Base-by-base conservation (phyloP, 2,329 filamentous ascomycete species). In the Domatiomyces globalis region DNA sequence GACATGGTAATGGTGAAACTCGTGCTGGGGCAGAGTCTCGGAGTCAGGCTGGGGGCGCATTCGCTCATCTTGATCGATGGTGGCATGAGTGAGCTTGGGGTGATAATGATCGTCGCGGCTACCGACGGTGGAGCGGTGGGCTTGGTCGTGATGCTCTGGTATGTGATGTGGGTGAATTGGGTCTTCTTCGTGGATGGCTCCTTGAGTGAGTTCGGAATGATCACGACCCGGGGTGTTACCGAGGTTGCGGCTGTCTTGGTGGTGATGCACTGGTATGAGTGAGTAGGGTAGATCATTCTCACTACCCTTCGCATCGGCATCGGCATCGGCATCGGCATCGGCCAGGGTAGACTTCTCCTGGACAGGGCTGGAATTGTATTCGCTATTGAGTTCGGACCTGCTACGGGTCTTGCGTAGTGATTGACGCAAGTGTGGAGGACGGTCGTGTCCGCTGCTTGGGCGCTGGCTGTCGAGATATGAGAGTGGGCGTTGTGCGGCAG, bases 331-430 rank as follows among this genome's bases (percentile, higher is more conserved):
- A 15, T 39, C 15, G 33, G 15, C 4, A 15, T 39, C 15, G 33
- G 33, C 33, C 2, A 39, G 33, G 15, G 33, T 39, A 15, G 47
- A 4, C 19, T 22, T 36, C 27, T 44, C 8, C 18, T 20, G 22
- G 2, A 17, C 22, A 8, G 45, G 29, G 12, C 49, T 39, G 6
- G 42, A 46, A 10, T 15, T 45, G 46, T 54, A 54, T 29, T 54
- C 52, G n/a, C 43, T 51, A 2, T 49, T 48, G 19, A 51, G 46
- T 47, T 49, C 52, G 6, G 52, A 49, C 12, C 52, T 27, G 15
- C 49, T 51, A 9, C 49, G 49, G 20, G 48, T 46, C 27, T 54
- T 54, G 17, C 52, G 45, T n/a, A 54, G 46, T 9, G 52, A 54
- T 4, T 39, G 33, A 39, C 10, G 29, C 4, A 12, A 2, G 8